Base-by-base conservation (phyloP, 176 grass and related monocot species). In the Cenchrus purpureus region DNA sequence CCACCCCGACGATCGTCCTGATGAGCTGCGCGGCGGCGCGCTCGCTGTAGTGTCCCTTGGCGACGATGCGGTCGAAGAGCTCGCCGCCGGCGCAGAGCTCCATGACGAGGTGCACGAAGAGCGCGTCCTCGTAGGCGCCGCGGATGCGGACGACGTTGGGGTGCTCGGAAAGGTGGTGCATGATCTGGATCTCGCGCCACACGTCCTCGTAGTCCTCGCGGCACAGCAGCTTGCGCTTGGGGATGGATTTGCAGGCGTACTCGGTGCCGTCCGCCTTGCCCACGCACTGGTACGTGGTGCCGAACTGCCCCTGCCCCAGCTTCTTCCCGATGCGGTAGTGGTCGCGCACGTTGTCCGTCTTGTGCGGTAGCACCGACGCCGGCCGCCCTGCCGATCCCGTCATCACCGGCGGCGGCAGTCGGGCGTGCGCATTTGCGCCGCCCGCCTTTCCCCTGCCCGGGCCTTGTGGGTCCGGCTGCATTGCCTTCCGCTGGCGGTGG, bases 161-260 rank as follows among this genome's bases (percentile, higher is more conserved):
- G 69, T 98, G 96, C 87, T 98, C 93, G 68, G 95, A 97, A 77
- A 97, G 95, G 86, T 97, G 95, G 88, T 97, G 92, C 95, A 97
- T 97, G 92, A 97, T 97, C 89, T 97, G 95, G 92, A 97, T 97
- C 95, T 97, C 95, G 84, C 95, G 90, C 92, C 92, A 98, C 14
- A 89, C 95, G 31, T 95, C 95, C 85, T 95, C 95, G 72, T 93
- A 98, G 86, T 98, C 95, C 89, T 98, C 95, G 42, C 95, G 85
- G 86, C 92, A 97, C 48, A 97, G 90, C 55, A 97, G 92, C 90
- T 97, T 97, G 76, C 95, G 87, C 87, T 97, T 97, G 81, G 95
- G 92, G 82, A 95, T 97, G 72, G 95, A 97, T 77, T 97, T 97
- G 92, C 95, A 97, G 20, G 95, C 95, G 78, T 93, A 97, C 79